Base-by-base conservation (phyloP, 257 asterid genomes). In the Forsythia viridissima region DNA sequence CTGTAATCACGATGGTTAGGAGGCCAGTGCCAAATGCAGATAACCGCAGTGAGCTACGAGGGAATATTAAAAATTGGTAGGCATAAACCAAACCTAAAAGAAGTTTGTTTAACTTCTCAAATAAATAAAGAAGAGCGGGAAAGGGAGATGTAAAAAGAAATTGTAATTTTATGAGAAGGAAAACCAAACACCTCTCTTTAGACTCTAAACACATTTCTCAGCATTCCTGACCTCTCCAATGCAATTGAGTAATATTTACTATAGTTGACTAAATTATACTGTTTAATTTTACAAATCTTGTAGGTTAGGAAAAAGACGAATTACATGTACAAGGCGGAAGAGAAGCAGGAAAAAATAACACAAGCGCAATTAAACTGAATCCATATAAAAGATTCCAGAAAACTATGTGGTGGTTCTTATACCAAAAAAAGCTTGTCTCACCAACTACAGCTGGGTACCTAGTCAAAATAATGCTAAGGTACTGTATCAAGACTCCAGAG, bases 401-500 rank as follows among this genome's bases (percentile, higher is more conserved):
- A 21, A 21, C 37, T 20, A 20, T 20, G 37, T 13, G 20, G 13
- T 59, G 12, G 10, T 73, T 34, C 46, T 20, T 24, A 40, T 37
- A 77, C 24, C 71, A 78, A 52, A 38, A 38, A 70, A 66, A 66
- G 61, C 46, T 13, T 76, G 38, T 48, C 44, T 16, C 24, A 13
- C 63, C 67, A 52, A 41, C 70, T 8, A 30, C 18, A 61, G 4
- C 39, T 10, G 15, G 37, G 70, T 24, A 24, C 36, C 40, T 30
- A 36, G 38, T 18, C 24, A 59, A 16, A 72, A 36, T 40, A 63
- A 71, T 72, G 37, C 18, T 6, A 69, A 43, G 4, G 71, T 61
- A 70, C 70, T 44, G 69, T 77, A 75, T 76, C 20, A 70, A 42
- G 59, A 83, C 72, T 13, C 82, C 80, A 57, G 66, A 24, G 43